phyloP scores from a whole-genome alignment of 164 flowering plant genomes.

The Aristolochia contorta region DNA sequence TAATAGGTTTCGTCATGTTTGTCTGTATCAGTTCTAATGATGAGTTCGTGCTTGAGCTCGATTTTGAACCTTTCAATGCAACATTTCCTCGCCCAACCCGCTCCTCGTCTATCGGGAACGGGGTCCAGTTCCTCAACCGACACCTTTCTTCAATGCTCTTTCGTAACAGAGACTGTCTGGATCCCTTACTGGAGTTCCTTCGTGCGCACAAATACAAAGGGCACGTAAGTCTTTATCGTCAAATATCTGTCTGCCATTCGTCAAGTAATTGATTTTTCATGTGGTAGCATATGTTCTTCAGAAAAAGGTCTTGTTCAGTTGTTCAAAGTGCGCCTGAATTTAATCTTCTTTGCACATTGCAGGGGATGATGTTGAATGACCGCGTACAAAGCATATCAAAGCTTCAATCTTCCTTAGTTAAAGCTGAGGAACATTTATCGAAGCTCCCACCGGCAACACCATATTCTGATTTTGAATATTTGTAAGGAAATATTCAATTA shows the following conservation, averaged over 20 bases:
- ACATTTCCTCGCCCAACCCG: constrained; percentile 68
- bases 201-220: constrained; percentile 74
- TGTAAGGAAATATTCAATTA: constrained; percentile 28
- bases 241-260: background rate
- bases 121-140: constrained; percentile 94
- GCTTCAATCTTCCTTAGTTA: constrained; percentile 55
- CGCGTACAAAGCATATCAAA: constrained; percentile 51
- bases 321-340: background rate
- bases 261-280: background rate
- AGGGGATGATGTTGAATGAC: constrained; percentile 92
- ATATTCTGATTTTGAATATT: constrained; percentile 64
- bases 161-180: constrained; percentile 69
- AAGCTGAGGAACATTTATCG: constrained; percentile 75
- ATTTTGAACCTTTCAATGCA: constrained; percentile 92
- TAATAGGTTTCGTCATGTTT: background rate
- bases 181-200: constrained; percentile 86
- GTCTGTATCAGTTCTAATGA: constrained; percentile 26
- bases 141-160: constrained; percentile 91
- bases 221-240: constrained; percentile 40
- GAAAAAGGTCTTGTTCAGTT: background rate
- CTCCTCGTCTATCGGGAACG: constrained; percentile 88
- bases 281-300: background rate
- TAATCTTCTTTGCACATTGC: constrained; percentile 1
- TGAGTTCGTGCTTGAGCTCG: constrained; percentile 63
- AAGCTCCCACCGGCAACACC: constrained; percentile 62